Evolutionary conservation across 768 basidiomycete genomes (phyloP), one percentile per base, ranked within the genome.

Genomic region (Hygrocybe punicea): DNA sequence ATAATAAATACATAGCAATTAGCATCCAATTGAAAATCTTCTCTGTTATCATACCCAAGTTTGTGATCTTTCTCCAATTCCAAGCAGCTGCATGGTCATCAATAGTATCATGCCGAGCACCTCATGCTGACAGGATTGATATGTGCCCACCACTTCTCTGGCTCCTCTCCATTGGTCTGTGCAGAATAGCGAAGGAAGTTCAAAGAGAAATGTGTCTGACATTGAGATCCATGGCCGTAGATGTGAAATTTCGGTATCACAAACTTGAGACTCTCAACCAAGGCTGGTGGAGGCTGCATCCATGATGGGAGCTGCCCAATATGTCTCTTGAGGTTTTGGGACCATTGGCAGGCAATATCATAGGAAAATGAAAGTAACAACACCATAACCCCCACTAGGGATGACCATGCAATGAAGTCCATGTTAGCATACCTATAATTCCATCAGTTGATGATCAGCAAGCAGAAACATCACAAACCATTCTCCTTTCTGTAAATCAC

Each of bases 401-500:
- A 65, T 4, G 36, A 61, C 6, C 58, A 55, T 25, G 64, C 51
- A 35, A 71, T 47, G 42, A 65, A 73, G 36, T 71, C 70, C 62
- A 71, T 70, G 46, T 71, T 71, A 0, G 63, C 64, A 46, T 70
- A 71, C 24, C 69, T 71, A 50, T 6, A 16, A 46, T 16, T 17
- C 25, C 37, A 6, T 17, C 36, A 33, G 33, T 16, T 39, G 45
- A 17, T 25, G 17, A 34, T 24, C 10, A 44, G 34, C 19, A n/a
- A 53, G 17, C 40, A 45, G 11, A 35, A 34, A 17, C 37, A 37
- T 21, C 13, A 59, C 63, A 42, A 59, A 71, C 72, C 64, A 25
- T 60, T 74, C 72, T 0, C 73, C 73, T 46, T 67, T 68, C 50
- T 75, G 73, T 0, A 75, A 57, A 58, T 73, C 70, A 3, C 70